Percentiles rank a stretch among this genome's conserved stretches.
phyloP scores from a whole-genome alignment of 345 rosid species.

The Eutrema yunnanense region DNA sequence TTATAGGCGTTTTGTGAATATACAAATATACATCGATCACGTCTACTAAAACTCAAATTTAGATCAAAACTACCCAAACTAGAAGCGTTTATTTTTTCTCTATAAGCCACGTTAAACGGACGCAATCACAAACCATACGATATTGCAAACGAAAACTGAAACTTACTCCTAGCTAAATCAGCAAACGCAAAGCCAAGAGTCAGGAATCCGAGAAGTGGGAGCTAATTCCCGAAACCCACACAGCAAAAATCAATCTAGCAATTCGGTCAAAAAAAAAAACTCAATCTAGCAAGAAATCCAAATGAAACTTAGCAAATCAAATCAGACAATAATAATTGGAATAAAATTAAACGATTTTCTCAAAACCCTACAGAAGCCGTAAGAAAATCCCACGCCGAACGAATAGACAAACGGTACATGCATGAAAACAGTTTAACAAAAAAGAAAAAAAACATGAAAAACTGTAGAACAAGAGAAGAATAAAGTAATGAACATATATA shows the following conservation, averaged over 20 bases:
- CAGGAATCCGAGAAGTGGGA: neutral
- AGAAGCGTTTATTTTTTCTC: neutral
- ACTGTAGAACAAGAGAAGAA: neutral
- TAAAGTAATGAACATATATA: neutral
- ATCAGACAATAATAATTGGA: neutral
- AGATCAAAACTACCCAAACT: neutral
- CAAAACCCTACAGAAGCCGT: neutral
- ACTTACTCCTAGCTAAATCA: neutral
- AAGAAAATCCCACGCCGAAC: neutral
- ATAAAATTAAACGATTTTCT: neutral
- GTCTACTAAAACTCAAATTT: neutral
- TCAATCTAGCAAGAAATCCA: neutral
- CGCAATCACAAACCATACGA: neutral
- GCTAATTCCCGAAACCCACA: neutral
- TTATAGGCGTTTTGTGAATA: neutral
- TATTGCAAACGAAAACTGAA: neutral
- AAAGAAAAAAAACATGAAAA: neutral
- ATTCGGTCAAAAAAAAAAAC: too few relatives aligned
- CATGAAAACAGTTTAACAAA: too few relatives aligned
- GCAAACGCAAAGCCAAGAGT: neutral
- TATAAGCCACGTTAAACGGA: neutral
- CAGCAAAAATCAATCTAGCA: neutral
- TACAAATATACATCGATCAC: neutral
- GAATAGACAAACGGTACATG: neutral
- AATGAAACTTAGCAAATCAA: neutral